Evolutionary conservation across 768 basidiomycete species (phyloP), one percentile per base, ranked within the genome.

Genomic region (Boletus rufocinnamomeus): DNA sequence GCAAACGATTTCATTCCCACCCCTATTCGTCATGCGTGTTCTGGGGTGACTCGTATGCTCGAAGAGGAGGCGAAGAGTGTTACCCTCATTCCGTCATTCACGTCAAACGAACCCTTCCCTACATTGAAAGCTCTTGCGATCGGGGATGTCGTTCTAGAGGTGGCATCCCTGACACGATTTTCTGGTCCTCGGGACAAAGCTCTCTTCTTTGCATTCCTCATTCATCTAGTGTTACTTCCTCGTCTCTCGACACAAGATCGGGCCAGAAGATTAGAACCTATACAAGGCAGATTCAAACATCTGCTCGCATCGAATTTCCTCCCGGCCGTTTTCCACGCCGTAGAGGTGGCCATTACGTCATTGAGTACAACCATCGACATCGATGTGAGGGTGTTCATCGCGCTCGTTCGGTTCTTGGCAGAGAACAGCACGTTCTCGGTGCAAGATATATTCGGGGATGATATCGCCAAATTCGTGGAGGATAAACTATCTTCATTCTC

Each of bases 351-450:
- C n/a, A 61, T 74, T 7, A 57, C 67, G 17, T 52, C 60, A 5
- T 56, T 66, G 8, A 54, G 58, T 30, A 54, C 65, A 40, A 61
- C 70, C 40, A 59, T 80, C n/a, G 81, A 85, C 53, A 52, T 87
- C 7, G 87, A 88, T 62, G 81, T 81, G 16, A 73, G 78, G 37
- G 68, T 86, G 11, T 87, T 84, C 65, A 54, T 74, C 17, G 68
- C 76, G 17, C 70, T 86, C 25, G 52, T 86, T 40, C 71, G 71
- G 13, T 75, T 76, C 61, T 38, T 77, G 23, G 67, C 75, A 8
- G 51, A 66, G 16, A 60, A 72, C 28, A 53, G 52, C 19, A 50
- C 50, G 0, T 38, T 69, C 21, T 62, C 72, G 4, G 14, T 72
- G 11, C 54, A 50, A 21, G 57, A 72, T 9, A 45, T 80, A 27